Evolutionary conservation across 2,329 filamentous ascomycete species (phyloP).

Genomic region (Alternaria consortialis): DNA sequence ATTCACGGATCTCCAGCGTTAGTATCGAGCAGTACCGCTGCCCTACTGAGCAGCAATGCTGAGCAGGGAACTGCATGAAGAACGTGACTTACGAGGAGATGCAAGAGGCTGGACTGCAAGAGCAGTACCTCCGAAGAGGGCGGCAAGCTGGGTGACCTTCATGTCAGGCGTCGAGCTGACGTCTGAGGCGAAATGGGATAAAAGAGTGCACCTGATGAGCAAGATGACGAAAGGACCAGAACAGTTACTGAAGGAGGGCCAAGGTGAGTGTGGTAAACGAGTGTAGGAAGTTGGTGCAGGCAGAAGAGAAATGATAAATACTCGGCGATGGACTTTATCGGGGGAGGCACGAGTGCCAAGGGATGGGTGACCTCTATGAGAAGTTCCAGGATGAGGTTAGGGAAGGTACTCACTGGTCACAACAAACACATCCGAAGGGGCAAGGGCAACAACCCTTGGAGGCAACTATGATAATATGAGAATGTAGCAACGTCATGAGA

Average conservation of each 20-base stretch:
- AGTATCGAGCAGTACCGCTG: background rate
- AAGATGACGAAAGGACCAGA: slow-evolving; percentile 22
- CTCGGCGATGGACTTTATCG: slow-evolving; percentile 16
- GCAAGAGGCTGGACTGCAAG: slow-evolving; percentile 32
- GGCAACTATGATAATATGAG: background rate
- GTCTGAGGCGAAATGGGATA: slow-evolving; percentile 18
- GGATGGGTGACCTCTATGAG: slow-evolving; percentile 15
- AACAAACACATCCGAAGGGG: slow-evolving; percentile 26
- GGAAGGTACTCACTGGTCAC: slow-evolving; percentile 24
- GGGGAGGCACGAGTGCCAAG: slow-evolving; percentile 30
- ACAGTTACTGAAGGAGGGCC: slow-evolving; percentile 17
- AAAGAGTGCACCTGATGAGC: slow-evolving; percentile 32
- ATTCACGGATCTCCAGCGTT: background rate
- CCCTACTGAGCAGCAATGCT: background rate
- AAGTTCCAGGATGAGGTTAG: background rate
- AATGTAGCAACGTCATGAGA: slow-evolving; percentile 12
- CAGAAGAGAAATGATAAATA: slow-evolving; percentile 15
- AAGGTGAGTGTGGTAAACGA: slow-evolving; percentile 30
- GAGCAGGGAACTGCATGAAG: background rate
- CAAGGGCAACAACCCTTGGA: slow-evolving; percentile 2
- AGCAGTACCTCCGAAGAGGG: slow-evolving; percentile 35
- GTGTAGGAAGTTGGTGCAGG: slow-evolving; percentile 35
- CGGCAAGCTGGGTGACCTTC: slow-evolving; percentile 37
- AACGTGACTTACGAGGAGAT: slow-evolving; percentile 28
- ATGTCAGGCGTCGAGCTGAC: slow-evolving; percentile 30